These are phyloP conservation scores for Chaetomiaceae sp. DNA, from an alignment of 2,329 filamentous ascomycete genomes.

Conservation along the genomic window DNA sequence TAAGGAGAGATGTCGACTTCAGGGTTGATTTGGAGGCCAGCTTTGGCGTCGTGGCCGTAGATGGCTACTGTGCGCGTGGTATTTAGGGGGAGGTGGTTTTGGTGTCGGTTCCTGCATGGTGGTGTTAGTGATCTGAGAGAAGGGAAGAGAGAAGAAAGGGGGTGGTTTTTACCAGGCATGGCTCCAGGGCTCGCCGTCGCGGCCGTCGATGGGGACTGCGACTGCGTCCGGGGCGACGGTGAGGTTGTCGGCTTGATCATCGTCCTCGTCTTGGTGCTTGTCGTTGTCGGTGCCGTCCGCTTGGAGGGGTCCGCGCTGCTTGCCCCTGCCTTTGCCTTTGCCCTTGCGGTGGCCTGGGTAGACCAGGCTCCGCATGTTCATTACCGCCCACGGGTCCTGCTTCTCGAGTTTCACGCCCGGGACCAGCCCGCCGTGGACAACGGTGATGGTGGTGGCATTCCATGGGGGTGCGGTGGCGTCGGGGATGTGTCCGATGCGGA, in stretches of 20 bases:
- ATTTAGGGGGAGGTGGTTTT: slow-evolving; percentile 29
- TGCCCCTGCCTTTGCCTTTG: neutral
- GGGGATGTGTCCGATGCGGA: slow-evolving; percentile 61
- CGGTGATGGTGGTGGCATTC: slow-evolving; percentile 50
- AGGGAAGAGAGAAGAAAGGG: neutral
- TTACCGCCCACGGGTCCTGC: slow-evolving; percentile 74
- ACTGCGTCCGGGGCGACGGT: slow-evolving; percentile 8
- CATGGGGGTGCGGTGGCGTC: slow-evolving; percentile 34
- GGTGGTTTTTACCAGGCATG: slow-evolving; percentile 44
- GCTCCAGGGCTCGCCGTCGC: slow-evolving; percentile 61
- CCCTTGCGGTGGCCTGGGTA: slow-evolving; percentile 34
- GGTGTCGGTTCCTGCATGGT: slow-evolving; percentile 40
- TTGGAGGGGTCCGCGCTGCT: slow-evolving; percentile 9
- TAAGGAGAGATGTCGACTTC: slow-evolving; percentile 33
- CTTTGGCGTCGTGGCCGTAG: slow-evolving; percentile 81
- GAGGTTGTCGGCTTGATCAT: slow-evolving; percentile 1
- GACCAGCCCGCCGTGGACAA: slow-evolving; percentile 82
- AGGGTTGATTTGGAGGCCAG: slow-evolving; percentile 47
- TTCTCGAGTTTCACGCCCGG: slow-evolving; percentile 65
- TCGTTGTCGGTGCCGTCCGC: slow-evolving; percentile 16
- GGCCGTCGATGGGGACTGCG: slow-evolving; percentile 37
- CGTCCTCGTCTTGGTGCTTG: neutral
- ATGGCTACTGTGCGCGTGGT: slow-evolving; percentile 57
- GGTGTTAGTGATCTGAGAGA: slow-evolving; percentile 30
- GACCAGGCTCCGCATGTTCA: slow-evolving; percentile 86